Evolutionary conservation across 768 basidiomycete species (phyloP).

Genomic region (Ephemerocybe angulata): DNA sequence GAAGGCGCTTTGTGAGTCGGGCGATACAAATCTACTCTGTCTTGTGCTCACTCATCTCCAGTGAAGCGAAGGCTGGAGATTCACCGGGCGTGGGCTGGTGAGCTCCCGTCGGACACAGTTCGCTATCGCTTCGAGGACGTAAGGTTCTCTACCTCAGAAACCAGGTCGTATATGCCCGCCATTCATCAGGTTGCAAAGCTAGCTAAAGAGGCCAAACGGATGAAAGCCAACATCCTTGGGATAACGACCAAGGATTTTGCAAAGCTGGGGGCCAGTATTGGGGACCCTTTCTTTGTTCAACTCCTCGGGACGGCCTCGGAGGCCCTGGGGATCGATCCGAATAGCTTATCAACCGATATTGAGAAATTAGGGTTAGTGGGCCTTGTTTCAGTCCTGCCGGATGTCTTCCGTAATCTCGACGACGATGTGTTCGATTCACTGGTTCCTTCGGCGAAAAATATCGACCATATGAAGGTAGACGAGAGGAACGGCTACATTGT

Average conservation of each 20-base stretch:
- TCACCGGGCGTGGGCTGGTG: background rate
- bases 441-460: slow-evolving; percentile 17
- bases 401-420: background rate
- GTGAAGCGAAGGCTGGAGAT: slow-evolving; percentile 1
- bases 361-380: no score
- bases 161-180: background rate
- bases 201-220: background rate
- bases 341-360: no score
- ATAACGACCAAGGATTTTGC: no score
- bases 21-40: no score
- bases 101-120: background rate
- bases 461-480: slow-evolving; percentile 79
- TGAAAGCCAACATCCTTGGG: background rate
- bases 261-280: no score
- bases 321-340: no score
- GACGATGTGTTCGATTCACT: no score
- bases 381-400: background rate
- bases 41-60: background rate
- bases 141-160: background rate
- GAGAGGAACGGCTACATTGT: slow-evolving; percentile 57
- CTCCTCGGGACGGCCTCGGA: no score
- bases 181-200: background rate
- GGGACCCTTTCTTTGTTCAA: no score
- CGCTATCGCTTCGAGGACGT: background rate
- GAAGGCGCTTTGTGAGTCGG: no score